Base-by-base conservation (phyloP, 2,329 filamentous ascomycete species). In the Colletotrichum limetticola region DNA sequence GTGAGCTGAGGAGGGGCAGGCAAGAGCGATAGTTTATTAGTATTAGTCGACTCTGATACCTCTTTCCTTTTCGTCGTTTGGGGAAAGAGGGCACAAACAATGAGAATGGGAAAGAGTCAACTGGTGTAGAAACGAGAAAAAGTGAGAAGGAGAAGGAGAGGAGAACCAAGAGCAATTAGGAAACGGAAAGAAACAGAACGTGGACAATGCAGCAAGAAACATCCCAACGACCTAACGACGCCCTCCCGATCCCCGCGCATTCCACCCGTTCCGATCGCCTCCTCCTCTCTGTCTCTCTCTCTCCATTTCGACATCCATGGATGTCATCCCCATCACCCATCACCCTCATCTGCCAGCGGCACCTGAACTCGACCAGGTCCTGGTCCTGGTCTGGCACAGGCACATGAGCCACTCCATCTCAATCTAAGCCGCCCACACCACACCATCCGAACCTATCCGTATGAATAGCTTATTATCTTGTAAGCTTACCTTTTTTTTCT, bases 261-360 rank as follows among this genome's bases (percentile, higher is more conserved):
- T 70, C 70, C 70, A 72, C 60, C 66, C 66, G 66, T 61, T 69
- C 70, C 70, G 66, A 72, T 72, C 66, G 55, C 22, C 70, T 65
- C 65, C 46, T 64, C 32, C 11, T 35, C 32, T 12, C 11, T 35
- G 11, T 35, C 11, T 35, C 11, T 35, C 11, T 32, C 32, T 35
- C 61, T 37, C 62, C 52, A 63, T 35, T 53, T 35, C 22, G 30
- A 42, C 37, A 63, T 53, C 60, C 28, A 49, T 49, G 42, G 42
- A 49, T 49, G 42, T 22, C 46, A 63, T 63, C 46, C 49, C 46
- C 49, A 26, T 53, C 22, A 42, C 49, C 46, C 49, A 26, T 53
- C 22, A 63, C 42, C 42, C 61, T 70, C 69, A 37, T 63, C 46
- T 65, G 46, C 19, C 52, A 46, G 52, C 35, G 32, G 35, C 49